These are phyloP conservation scores for Westerdykella aurantiaca DNA, from an alignment of 2,329 filamentous ascomycete genomes.

Conservation along the genomic window DNA sequence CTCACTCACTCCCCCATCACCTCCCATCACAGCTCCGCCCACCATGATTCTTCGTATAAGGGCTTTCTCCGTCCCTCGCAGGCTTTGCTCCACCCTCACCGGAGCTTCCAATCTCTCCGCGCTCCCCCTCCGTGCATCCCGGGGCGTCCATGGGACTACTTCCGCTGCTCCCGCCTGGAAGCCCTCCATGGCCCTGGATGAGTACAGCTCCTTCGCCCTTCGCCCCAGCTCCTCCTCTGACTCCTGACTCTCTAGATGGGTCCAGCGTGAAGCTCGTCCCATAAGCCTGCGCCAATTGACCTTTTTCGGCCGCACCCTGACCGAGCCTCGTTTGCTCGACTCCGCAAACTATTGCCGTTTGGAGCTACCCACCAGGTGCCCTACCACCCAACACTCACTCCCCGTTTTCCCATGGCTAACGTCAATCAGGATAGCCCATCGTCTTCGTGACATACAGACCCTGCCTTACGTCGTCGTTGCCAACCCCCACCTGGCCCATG, in stretches of 20 bases:
- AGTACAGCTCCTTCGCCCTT: constrained; percentile 40
- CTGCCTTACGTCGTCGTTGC: constrained; percentile 92
- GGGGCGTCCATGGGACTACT: constrained; percentile 21
- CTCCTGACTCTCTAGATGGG: constrained; percentile 60
- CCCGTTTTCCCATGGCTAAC: constrained; percentile 8
- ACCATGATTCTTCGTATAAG: neutral
- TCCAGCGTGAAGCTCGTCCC: constrained; percentile 84
- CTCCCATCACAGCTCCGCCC: neutral
- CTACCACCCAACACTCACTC: neutral
- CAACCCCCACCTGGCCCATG: constrained; percentile 88
- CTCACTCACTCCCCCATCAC: neutral
- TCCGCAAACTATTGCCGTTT: constrained; percentile 97
- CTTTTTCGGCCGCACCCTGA: constrained; percentile 91
- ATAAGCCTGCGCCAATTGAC: constrained; percentile 95
- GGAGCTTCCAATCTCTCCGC: constrained; percentile 8
- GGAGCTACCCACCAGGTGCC: constrained; percentile 76
- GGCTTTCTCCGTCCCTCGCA: neutral
- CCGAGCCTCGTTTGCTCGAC: constrained; percentile 80
- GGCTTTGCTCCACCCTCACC: constrained; percentile 1
- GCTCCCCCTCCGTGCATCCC: neutral
- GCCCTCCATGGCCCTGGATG: constrained; percentile 54
- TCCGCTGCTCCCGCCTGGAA: constrained; percentile 51
- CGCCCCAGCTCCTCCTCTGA: constrained; percentile 5
- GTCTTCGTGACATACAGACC: constrained; percentile 94
- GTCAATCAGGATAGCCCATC: constrained; percentile 69